A percentile compares a stretch with the other conserved stretches of the same genome.
These are phyloP conservation scores for Didymella lethalis DNA, from an alignment of 2,329 filamentous ascomycete genomes.

Conservation along the genomic window DNA sequence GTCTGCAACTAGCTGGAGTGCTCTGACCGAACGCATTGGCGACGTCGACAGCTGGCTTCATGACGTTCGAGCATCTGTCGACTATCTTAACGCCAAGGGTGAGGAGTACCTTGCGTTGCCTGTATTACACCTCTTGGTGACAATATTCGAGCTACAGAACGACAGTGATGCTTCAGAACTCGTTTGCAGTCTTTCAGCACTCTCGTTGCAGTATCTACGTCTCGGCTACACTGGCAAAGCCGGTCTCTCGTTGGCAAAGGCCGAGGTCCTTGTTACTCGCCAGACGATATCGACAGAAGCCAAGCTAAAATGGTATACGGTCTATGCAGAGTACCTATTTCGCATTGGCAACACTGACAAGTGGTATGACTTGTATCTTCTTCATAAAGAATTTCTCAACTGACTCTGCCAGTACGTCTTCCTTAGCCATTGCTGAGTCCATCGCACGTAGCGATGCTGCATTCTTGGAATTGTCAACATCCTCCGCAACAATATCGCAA, in stretches of 20 bases:
- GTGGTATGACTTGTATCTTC: slow-evolving; percentile 50
- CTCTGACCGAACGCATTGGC: slow-evolving; percentile 58
- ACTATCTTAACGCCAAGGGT: slow-evolving; percentile 66
- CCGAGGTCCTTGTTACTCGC: slow-evolving; percentile 59
- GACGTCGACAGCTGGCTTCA: slow-evolving; percentile 58
- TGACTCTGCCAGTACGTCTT: slow-evolving; percentile 38
- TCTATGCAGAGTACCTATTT: slow-evolving; percentile 77
- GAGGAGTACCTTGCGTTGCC: slow-evolving; percentile 59
- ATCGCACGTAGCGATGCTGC: slow-evolving; percentile 39
- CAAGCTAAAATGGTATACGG: slow-evolving; percentile 69
- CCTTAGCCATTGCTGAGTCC: slow-evolving; percentile 40
- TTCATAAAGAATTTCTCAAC: neutral
- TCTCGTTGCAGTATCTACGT: slow-evolving; percentile 64
- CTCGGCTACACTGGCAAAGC: slow-evolving; percentile 69
- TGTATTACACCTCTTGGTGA: slow-evolving; percentile 59
- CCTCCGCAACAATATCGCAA: slow-evolving; percentile 45
- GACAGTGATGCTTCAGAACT: slow-evolving; percentile 49
- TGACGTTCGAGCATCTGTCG: slow-evolving; percentile 62
- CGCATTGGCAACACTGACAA: slow-evolving; percentile 71
- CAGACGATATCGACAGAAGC: slow-evolving; percentile 55
- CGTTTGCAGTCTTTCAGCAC: slow-evolving; percentile 54
- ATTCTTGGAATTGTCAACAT: slow-evolving; percentile 42
- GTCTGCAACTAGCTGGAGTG: slow-evolving; percentile 42
- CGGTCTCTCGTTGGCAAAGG: slow-evolving; percentile 64
- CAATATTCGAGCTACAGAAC: slow-evolving; percentile 57